Evolutionary conservation across 2,329 filamentous ascomycete genomes (phyloP), one percentile per base, ranked within the genome.

Genomic region (Microascus cirrosus): DNA sequence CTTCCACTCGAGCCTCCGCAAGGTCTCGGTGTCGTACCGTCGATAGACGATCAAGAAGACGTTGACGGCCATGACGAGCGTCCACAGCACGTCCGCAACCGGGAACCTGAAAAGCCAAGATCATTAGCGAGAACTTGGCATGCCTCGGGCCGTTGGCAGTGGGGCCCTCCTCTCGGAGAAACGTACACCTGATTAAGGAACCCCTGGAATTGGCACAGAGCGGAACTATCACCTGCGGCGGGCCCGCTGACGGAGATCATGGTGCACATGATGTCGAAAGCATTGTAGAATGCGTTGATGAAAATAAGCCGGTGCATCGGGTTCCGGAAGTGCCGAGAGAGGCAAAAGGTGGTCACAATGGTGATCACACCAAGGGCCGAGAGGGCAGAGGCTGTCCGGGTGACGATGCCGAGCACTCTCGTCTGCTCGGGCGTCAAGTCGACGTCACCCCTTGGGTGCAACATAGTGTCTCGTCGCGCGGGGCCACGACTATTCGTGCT

Each of bases 271-370:
- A 55, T 35, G 24, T 55, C 54, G 20, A 55, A 55, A 12, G 54
- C 54, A 36, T 55, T 55, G 54, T 45, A 55, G 28, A 55, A 55
- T 35, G 54, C 54, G 54, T 55, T 55, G 54, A 55, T 55, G 36
- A 55, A 55, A 36, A 55, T 55, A 36, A 55, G 54, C 18, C 54
- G 54, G 28, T 55, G 54, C 54, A 55, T 55, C 35, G 54, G 54
- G 36, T 55, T 55, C 35, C 54, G 54, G 36, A 55, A 55, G 22
- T 55, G 54, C 18, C 54, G 18, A n/a, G 54, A 55, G 11, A 45
- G 20, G 54, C 36, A 55, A 24, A 55, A 55, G 12, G 42, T 35
- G n/a, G 22, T 20, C 35, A 55, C 48, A 22, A 55, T 55, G 54
- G 54, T 48, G 34, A 55, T 55, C 35, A 55, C 54, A 36, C 54